Conservation (phyloP, 2,329 filamentous ascomycete species). For the Colletotrichum simmondsii region DNA sequence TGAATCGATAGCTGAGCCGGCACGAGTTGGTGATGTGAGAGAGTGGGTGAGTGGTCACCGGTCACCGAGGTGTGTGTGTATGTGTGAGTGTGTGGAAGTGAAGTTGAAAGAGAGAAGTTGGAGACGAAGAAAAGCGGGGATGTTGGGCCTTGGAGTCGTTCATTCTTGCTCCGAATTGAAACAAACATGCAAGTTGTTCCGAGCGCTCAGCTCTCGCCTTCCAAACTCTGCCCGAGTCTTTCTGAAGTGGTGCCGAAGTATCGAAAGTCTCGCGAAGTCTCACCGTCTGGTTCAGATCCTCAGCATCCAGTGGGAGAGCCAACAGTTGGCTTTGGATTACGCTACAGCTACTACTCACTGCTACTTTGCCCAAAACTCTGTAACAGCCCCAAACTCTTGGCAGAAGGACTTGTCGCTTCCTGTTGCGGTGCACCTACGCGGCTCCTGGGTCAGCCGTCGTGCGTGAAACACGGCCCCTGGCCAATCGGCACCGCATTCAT, state of each 20-base stretch:
- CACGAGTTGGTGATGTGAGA: neutral
- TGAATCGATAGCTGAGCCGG: neutral
- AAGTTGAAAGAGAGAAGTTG: slow-evolving; percentile 12
- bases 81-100: neutral
- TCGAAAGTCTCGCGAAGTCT: neutral
- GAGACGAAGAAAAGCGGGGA: slow-evolving; percentile 10
- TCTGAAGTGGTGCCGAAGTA: neutral
- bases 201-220: slow-evolving; percentile 6
- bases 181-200: slow-evolving; percentile 28
- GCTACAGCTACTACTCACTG: slow-evolving; percentile 11
- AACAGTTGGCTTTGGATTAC: slow-evolving; percentile 10
- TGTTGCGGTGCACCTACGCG: slow-evolving; percentile 20
- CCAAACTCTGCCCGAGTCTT: neutral
- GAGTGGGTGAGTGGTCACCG: neutral
- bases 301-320: neutral
- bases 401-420: slow-evolving; percentile 3
- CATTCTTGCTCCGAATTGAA: slow-evolving; percentile 25
- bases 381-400: slow-evolving; percentile 35
- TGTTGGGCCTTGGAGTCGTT: slow-evolving; percentile 13
- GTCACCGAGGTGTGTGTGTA: too few relatives aligned
- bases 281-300: neutral
- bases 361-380: slow-evolving; percentile 16
- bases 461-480: slow-evolving; percentile 15
- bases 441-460: slow-evolving; percentile 18
- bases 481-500: slow-evolving; percentile 4